Evolutionary conservation across 306 rosid species (phyloP), one percentile per base, ranked within the genome.

Genomic region (Corylus avellana): DNA sequence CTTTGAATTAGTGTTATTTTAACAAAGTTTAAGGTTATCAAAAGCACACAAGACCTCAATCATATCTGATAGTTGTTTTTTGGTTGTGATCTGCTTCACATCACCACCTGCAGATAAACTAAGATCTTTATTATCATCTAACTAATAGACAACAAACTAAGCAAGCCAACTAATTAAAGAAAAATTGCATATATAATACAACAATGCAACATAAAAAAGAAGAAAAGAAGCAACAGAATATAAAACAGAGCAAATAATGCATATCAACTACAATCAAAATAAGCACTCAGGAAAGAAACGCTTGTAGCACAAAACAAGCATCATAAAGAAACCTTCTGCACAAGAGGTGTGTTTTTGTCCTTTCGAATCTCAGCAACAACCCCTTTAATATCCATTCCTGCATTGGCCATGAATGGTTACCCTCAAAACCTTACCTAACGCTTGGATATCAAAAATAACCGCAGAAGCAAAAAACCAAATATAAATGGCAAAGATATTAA

Each of bases 311-410:
- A 79, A 85, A 84, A 72, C 79, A 85, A 87, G 83, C 79, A 56
- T 71, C 54, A 74, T 85, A 83, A 66, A 80, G 78, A 85, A 85
- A 95, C 99, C 99, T 91, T 95, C 48, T 56, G 94, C 85, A 96
- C 98, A 84, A 96, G 97, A 91, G 97, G 89, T 54, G 99, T 96
- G 91, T 70, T 86, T 88, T 86, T 89, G 91, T 96, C 97, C 96
- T 88, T 91, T 83, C 80, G 97, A 76, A 95, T 93, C 88, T 95
- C 99, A 72, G 99, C 98, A 76, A 89, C 99, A 90, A 95, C 97
- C 89, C 99, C 98, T 91, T 95, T 95, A 89, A 93, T 93, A 93
- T 95, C 99, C 98, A 93, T 95, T 84, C 99, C 99, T 91, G 97
- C 98, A 95, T 84, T 78, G 79, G 85, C 85, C 94, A 85, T 73